phyloP scores from a whole-genome alignment of 495 filamentous ascomycete genomes.

The Lepidopterella palustris region DNA sequence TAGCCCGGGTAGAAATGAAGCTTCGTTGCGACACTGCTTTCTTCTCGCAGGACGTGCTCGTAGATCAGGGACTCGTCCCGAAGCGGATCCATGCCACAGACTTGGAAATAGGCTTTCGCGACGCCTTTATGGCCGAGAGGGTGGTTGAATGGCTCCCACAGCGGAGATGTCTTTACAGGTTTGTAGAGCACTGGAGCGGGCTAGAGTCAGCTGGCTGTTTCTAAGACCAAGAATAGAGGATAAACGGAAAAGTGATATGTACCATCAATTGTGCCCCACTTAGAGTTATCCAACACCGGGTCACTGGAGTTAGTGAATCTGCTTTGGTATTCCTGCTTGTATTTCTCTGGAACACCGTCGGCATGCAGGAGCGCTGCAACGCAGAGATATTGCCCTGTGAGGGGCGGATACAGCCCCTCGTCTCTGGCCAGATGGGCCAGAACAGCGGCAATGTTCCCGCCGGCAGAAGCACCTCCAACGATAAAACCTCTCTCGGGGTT shows the following conservation, averaged over 20 bases:
- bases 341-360: constrained; percentile 5
- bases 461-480: constrained; percentile 26
- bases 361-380: constrained; percentile 18
- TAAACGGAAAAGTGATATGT: background rate
- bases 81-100: constrained; percentile 37
- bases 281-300: constrained; percentile 13
- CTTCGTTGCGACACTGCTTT: constrained; percentile 19
- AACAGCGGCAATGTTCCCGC: constrained; percentile 25
- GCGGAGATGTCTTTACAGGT: constrained; percentile 7
- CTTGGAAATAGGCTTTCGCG: constrained; percentile 37
- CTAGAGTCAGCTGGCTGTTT: no score
- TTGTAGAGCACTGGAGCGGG: constrained; percentile 2
- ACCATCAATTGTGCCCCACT: background rate
- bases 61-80: constrained; percentile 35
- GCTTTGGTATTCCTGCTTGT: constrained; percentile 10
- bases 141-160: constrained; percentile 28
- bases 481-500: constrained; percentile 21
- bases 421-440: constrained; percentile 21
- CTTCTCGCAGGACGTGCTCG: constrained; percentile 24
- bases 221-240: no score
- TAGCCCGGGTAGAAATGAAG: constrained; percentile 25
- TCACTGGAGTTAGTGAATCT: background rate
- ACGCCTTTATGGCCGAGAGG: constrained; percentile 9
- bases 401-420: constrained; percentile 11
- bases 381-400: constrained; percentile 27